These are phyloP conservation scores for Cryphonectria radicalis DNA, from an alignment of 2,329 filamentous ascomycete genomes.

Conservation along the genomic window DNA sequence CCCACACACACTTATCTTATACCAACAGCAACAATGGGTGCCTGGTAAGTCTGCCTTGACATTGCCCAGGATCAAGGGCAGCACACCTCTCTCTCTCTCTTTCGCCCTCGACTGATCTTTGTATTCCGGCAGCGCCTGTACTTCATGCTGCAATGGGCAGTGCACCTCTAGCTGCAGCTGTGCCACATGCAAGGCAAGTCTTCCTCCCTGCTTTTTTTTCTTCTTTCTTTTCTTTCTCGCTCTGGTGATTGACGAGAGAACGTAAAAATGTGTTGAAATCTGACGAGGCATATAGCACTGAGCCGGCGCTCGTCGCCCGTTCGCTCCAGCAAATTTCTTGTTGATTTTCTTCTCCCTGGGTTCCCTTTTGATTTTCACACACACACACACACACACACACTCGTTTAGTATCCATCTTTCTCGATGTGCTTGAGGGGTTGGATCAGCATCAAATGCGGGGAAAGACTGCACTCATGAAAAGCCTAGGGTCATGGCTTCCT, in stretches of 20 bases:
- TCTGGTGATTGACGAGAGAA: background rate
- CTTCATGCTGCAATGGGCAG: constrained; percentile 27
- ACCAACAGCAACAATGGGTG: constrained; percentile 11
- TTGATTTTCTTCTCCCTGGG: background rate
- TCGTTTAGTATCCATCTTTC: background rate
- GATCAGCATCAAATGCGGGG: background rate
- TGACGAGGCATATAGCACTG: constrained; percentile 9
- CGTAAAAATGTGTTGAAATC: background rate
- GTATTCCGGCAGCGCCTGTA: constrained; percentile 19
- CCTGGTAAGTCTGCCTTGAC: constrained; percentile 8
- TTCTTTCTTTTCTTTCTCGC: no score
- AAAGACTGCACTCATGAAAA: background rate
- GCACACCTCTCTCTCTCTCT: background rate
- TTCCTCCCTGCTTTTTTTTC: background rate
- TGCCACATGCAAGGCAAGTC: constrained; percentile 27
- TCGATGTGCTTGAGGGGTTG: background rate
- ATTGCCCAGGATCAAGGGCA: constrained; percentile 17
- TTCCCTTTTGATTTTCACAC: background rate
- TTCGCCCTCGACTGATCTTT: constrained; percentile 14
- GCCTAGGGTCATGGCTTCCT: constrained; percentile 3
- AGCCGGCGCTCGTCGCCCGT: background rate
- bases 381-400: constrained; percentile 12
- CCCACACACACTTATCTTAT: background rate
- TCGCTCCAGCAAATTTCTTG: background rate
- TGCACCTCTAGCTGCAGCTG: constrained; percentile 25